phyloP scores from a whole-genome alignment of 495 filamentous ascomycete genomes.

The Evansstolkia leycettana region DNA sequence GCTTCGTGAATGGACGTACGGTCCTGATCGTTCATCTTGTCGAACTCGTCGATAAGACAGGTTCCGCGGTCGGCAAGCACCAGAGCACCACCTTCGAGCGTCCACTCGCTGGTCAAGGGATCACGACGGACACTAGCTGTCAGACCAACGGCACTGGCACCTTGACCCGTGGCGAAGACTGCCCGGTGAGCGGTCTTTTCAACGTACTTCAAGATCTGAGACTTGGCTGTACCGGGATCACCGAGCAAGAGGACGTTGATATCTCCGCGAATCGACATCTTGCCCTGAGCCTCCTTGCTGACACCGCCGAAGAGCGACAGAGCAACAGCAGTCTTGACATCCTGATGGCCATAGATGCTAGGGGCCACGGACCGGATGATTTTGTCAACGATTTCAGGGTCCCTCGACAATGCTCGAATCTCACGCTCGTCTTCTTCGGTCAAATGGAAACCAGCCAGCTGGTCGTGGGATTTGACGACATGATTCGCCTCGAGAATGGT shows the following conservation, averaged over 20 bases:
- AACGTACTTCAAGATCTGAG: slow-evolving; percentile 94
- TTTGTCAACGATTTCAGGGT: slow-evolving; percentile 90
- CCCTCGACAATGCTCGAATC: slow-evolving; percentile 75
- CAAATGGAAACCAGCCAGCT: slow-evolving; percentile 91
- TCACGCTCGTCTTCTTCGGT: slow-evolving; percentile 91
- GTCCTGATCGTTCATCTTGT: slow-evolving; percentile 99
- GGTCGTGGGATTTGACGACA: slow-evolving; percentile 92
- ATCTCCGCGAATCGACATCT: slow-evolving; percentile 85
- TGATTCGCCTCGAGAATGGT: slow-evolving; percentile 97
- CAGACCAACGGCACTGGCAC: slow-evolving; percentile 93
- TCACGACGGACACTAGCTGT: slow-evolving; percentile 94
- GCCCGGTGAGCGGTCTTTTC: slow-evolving; percentile 96
- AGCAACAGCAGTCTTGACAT: slow-evolving; percentile 96
- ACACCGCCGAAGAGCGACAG: slow-evolving; percentile 94
- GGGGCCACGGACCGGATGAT: slow-evolving; percentile 90
- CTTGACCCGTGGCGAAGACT: slow-evolving; percentile 97
- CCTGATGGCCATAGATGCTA: slow-evolving; percentile 91
- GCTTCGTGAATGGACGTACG: slow-evolving; percentile 98
- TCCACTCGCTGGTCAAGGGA: slow-evolving; percentile 95
- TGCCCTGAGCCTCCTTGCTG: slow-evolving; percentile 76
- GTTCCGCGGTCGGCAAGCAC: slow-evolving; percentile 93
- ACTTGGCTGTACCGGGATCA: slow-evolving; percentile 97
- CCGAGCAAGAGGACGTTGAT: slow-evolving; percentile 97
- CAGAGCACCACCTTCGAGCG: slow-evolving; percentile 89
- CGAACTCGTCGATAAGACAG: slow-evolving; percentile 98